Evolutionary conservation across 2,329 filamentous ascomycete species (phyloP).

Genomic region (Hymenotorrendiella dingleyae): DNA sequence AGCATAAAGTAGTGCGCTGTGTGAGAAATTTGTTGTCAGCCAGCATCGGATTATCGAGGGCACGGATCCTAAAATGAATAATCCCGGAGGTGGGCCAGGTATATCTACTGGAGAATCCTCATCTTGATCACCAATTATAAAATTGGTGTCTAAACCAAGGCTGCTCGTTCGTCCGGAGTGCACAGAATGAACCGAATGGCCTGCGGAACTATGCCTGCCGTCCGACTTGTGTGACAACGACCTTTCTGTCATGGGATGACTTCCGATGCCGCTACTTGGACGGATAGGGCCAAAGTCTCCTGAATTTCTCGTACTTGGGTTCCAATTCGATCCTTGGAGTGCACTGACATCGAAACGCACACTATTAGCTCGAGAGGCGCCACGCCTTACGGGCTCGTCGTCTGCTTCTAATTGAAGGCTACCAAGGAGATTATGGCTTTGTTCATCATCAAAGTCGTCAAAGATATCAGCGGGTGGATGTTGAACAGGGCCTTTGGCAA

Average conservation of each 20-base stretch:
- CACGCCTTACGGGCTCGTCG: conserved; percentile 77
- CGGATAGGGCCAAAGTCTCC: conserved; percentile 74
- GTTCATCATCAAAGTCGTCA: conserved; percentile 79
- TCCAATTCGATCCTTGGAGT: conserved; percentile 80
- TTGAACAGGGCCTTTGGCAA: conserved; percentile 62
- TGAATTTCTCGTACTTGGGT: conserved; percentile 74
- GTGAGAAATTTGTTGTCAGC: conserved; percentile 85
- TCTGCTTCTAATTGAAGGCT: conserved; percentile 82
- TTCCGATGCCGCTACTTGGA: conserved; percentile 73
- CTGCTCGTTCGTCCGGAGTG: conserved; percentile 81
- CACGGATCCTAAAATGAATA: conserved; percentile 81
- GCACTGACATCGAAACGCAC: conserved; percentile 97
- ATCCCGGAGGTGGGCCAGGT: conserved; percentile 71
- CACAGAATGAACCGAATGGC: conserved; percentile 66
- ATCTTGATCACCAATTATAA: conserved; percentile 55
- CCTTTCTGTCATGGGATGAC: conserved; percentile 79
- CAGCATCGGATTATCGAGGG: conserved; percentile 95
- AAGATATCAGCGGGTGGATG: conserved; percentile 80
- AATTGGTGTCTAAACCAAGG: conserved; percentile 72
- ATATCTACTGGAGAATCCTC: conserved; percentile 66
- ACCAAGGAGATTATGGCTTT: conserved; percentile 71
- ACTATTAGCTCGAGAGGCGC: conserved; percentile 90
- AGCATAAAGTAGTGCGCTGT: conserved; percentile 82
- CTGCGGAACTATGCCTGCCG: conserved; percentile 88
- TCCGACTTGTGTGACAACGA: conserved; percentile 94